Percentiles rank a stretch among this genome's conserved stretches.
These are phyloP conservation scores for Ceratocystis variospora DNA, from an alignment of 2,329 filamentous ascomycete genomes.

Conservation along the genomic window DNA sequence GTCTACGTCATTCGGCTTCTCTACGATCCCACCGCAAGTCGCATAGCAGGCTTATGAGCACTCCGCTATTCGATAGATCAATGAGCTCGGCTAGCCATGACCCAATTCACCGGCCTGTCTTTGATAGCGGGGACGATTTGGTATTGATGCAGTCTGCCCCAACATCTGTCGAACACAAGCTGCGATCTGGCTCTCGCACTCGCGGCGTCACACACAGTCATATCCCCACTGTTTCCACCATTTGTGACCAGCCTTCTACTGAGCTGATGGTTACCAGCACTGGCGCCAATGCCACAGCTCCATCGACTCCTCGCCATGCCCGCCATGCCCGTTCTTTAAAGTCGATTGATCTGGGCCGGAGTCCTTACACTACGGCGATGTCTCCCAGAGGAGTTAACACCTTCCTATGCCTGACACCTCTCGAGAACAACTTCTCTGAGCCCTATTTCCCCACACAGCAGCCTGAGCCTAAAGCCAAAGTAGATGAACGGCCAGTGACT, in stretches of 20 bases:
- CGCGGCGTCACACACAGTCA: constrained; percentile 16
- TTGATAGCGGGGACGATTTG: constrained; percentile 18
- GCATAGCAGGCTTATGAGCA: constrained; percentile 13
- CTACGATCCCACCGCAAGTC: constrained; percentile 18
- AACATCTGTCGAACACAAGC: not conserved
- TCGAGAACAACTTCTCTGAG: constrained; percentile 23
- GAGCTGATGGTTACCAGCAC: not conserved
- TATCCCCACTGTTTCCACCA: constrained; percentile 8
- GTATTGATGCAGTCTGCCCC: constrained; percentile 4
- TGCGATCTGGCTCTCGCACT: constrained; percentile 14
- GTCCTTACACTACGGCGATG: constrained; percentile 16
- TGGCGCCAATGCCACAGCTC: constrained; percentile 15
- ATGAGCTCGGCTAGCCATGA: not conserved
- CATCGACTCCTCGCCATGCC: constrained; percentile 23
- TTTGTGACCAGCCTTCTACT: not conserved
- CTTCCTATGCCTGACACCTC: constrained; percentile 15
- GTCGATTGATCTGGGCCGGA: constrained; percentile 30
- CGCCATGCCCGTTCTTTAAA: constrained; percentile 35
- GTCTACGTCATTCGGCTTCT: constrained; percentile 16
- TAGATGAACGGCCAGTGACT: constrained; percentile 35
- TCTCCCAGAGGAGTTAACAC: constrained; percentile 16
- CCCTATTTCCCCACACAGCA: constrained; percentile 24
- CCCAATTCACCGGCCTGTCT: constrained; percentile 16
- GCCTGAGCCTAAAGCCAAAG: constrained; percentile 20
- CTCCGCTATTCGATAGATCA: not conserved